Evolutionary conservation across 2,329 filamentous ascomycete genomes (phyloP), one percentile per base, ranked within the genome.

Genomic region (Rutstroemia sp.): DNA sequence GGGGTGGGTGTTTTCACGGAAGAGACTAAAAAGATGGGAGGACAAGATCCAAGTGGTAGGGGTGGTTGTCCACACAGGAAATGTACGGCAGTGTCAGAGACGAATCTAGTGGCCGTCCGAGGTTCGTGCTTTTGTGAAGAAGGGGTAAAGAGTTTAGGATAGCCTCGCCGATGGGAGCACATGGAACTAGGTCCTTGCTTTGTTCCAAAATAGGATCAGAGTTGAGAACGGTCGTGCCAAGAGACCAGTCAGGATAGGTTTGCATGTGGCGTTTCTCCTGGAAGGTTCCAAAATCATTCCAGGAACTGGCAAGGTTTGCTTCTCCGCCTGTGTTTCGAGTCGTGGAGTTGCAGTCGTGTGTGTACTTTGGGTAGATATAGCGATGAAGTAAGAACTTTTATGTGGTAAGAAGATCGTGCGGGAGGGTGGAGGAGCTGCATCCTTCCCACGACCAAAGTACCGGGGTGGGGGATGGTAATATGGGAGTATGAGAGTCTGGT

Each of bases 31-130:
- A 55, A 39, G 53, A 55, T 50, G 53, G 53, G 38, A 51, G 46
- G 53, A 51, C 53, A 55, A 23, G 46, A 50, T 55, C 53, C 41
- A 51, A 45, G 53, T 44, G 47, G 34, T 48, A 54, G 53, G 53
- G 53, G 23, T 21, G 34, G 38, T n/a, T 51, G 41, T 21, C 47
- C 18, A 50, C 52, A 54, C 46, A 37, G 41, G 47, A 10, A 14
- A 23, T 19, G 25, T 44, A 50, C 53, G 37, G 38, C 44, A 49
- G 52, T 51, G 47, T 55, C 38, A 51, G 46, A 51, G 47, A 27
- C 42, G 47, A 38, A 51, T 49, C 53, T 45, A 50, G 41, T 55
- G 46, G 30, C 53, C 46, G 53, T 55, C 52, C 45, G 47, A 55
- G 53, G 25, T 50, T 55, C 49, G 53, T 55, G 53, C 53, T 34